Base-by-base conservation (phyloP, 495 filamentous ascomycete genomes). In the Xeromyces bisporus region DNA sequence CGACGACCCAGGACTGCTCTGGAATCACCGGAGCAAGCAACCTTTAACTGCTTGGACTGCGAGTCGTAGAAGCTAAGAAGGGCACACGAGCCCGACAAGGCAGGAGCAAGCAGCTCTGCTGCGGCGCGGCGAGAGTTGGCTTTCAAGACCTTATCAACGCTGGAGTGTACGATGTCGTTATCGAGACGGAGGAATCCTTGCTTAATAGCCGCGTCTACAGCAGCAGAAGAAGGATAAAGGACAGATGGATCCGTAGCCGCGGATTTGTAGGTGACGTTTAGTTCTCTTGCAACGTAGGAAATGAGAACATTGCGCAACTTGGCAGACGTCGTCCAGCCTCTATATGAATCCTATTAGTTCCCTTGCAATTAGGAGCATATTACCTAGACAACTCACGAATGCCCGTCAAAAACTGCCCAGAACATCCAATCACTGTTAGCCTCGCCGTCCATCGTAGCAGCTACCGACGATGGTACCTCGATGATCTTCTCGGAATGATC, bases 381-480 rank as follows among this genome's bases (percentile, higher is more conserved):
- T 11, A 24, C 8, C 14, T 4, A 9, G 6, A 20, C 32, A 34
- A 67, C 69, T 50, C 55, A 86, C 83, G 80, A 79, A 54, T 97
- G 89, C 1, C 89, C 89, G 49, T 99, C 89, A 55, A 93, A 99
- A 8, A 99, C 85, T 23, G 83, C 87, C 91, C 91, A 99, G 50
- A 99, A 99, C 83, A 94, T 96, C 89, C 89, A 99, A 47, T 99
- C 89, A 36, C 69, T 83, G 26, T 58, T 72, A n/a, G 60, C 31
- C 3, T 58, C 51, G 18, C 66, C 67, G 38, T 64, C 60, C 18
- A 58, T 49, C 17, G 62, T 52, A 7, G 61, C 58, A 13, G 67
- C 61, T 23, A 69, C 59, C 31, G 51, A 60, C 15, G 67, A 53
- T 2, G 80, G 75, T 8, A 93, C 68, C 55, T 97, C 84, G 24